phyloP scores from a whole-genome alignment of 2,329 filamentous ascomycete species.

The Colletotrichum lupini region DNA sequence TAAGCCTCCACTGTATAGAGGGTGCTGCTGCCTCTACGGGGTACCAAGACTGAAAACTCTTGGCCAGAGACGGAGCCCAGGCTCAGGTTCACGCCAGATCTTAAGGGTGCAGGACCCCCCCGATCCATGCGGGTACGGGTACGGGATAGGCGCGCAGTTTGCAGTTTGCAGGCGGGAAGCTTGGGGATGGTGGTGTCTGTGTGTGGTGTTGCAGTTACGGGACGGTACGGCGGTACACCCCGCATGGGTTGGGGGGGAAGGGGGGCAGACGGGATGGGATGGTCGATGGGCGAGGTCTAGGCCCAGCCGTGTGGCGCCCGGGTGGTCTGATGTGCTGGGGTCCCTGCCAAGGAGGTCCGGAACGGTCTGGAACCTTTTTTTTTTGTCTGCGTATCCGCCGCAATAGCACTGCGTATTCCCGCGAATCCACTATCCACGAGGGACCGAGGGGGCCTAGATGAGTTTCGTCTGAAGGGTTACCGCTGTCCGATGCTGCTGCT shows the following conservation, averaged over 20 bases:
- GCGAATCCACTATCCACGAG: neutral
- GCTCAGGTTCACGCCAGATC: too few relatives aligned
- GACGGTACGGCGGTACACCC: neutral
- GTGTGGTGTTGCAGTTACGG: neutral
- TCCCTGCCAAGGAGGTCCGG: slow-evolving; percentile 27
- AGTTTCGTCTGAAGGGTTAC: neutral
- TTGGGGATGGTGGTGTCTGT: neutral
- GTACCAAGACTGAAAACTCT: neutral
- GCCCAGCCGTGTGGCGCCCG: slow-evolving; percentile 20
- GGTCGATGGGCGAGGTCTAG: slow-evolving; percentile 31
- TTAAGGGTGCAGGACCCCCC: slow-evolving; percentile 13
- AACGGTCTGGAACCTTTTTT: slow-evolving; percentile 24
- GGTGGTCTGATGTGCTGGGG: slow-evolving; percentile 29
- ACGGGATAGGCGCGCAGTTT: neutral
- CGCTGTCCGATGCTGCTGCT: neutral
- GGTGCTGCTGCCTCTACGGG: neutral
- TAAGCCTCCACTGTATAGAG: neutral
- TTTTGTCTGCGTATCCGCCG: neutral
- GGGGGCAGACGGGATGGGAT: neutral
- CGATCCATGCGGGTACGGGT: slow-evolving; percentile 17
- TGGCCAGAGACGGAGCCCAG: neutral
- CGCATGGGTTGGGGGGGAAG: slow-evolving; percentile 4
- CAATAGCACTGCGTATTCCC: neutral
- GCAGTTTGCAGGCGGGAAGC: neutral
- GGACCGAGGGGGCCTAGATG: neutral